These are phyloP conservation scores for Trichopus zeylanicus DNA, from an alignment of 116 monocot species.

Conservation along the genomic window DNA sequence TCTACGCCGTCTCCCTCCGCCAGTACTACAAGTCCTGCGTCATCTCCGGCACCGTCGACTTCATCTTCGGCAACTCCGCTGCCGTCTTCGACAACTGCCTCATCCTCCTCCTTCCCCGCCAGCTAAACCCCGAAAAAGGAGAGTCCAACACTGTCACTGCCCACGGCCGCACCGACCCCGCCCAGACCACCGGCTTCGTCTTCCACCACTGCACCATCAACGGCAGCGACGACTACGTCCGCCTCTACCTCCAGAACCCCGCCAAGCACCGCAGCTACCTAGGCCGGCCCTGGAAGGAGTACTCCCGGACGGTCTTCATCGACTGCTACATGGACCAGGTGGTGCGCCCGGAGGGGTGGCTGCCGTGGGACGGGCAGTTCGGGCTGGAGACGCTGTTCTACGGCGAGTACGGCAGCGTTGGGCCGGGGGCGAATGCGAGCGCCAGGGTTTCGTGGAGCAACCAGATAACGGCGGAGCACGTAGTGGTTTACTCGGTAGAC, in stretches of 20 bases:
- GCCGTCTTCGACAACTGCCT: slow-evolving; percentile 44
- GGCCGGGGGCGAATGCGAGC: slow-evolving; percentile 37
- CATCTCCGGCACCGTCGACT: slow-evolving; percentile 78
- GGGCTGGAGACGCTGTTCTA: slow-evolving; percentile 74
- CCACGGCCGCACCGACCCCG: slow-evolving; percentile 67
- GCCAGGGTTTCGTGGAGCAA: slow-evolving; percentile 57
- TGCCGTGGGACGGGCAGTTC: slow-evolving; percentile 68
- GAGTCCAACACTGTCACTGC: slow-evolving; percentile 68
- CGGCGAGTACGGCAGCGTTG: slow-evolving; percentile 60
- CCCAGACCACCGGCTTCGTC: slow-evolving; percentile 75
- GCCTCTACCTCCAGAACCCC: slow-evolving; percentile 32
- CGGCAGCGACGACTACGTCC: slow-evolving; percentile 56
- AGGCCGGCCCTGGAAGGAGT: slow-evolving; percentile 90
- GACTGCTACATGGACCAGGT: slow-evolving; percentile 34
- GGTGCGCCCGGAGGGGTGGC: slow-evolving; percentile 63
- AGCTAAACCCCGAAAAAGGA: slow-evolving; percentile 43
- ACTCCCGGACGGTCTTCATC: slow-evolving; percentile 82
- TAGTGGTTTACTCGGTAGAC: slow-evolving; percentile 40
- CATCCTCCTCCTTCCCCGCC: slow-evolving; percentile 52
- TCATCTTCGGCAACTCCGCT: slow-evolving; percentile 86
- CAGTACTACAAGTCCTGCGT: slow-evolving; percentile 62
- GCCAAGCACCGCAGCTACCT: slow-evolving; percentile 41
- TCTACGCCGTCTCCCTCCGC: slow-evolving; percentile 60
- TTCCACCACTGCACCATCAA: slow-evolving; percentile 40
- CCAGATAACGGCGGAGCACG: slow-evolving; percentile 54